A percentile compares a stretch with the other conserved stretches of the same genome.
phyloP scores from a whole-genome alignment of 2,329 filamentous ascomycete species.

The Karstenula rhodostoma region DNA sequence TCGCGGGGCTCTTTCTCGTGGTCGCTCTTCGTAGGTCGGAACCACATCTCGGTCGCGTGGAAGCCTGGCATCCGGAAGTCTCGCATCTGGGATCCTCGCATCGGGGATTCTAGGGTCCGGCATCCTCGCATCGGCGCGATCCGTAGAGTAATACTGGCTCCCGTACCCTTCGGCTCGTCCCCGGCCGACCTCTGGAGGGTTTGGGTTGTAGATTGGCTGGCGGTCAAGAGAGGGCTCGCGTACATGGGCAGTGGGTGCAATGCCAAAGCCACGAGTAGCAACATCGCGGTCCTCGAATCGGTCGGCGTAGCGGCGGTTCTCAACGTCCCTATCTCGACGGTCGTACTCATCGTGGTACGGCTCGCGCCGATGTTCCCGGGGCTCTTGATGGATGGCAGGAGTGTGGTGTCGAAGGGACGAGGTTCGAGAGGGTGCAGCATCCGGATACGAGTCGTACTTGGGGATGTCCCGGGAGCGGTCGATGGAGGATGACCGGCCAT shows the following conservation, averaged over 20 bases:
- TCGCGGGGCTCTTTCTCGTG: conserved; percentile 32
- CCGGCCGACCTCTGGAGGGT: conserved; percentile 27
- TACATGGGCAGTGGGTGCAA: conserved; percentile 37
- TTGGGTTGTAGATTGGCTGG: conserved; percentile 34
- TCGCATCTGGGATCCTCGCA: conserved; percentile 40
- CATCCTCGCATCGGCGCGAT: conserved; percentile 30
- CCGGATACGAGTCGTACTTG: conserved; percentile 51
- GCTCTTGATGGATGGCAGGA: conserved; percentile 59
- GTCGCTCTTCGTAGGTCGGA: conserved; percentile 41
- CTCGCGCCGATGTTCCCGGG: conserved; percentile 52
- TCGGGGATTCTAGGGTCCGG: not conserved
- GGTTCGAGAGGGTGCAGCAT: conserved; percentile 36
- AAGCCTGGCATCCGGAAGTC: conserved; percentile 17
- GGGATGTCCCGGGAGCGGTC: conserved; percentile 43
- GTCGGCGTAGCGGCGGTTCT: conserved; percentile 47
- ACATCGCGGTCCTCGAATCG: conserved; percentile 55
- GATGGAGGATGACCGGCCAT: conserved; percentile 41
- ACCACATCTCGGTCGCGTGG: conserved; percentile 34
- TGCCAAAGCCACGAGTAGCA: conserved; percentile 58
- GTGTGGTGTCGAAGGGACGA: conserved; percentile 53
- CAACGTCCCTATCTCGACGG: conserved; percentile 52
- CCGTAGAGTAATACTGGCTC: conserved; percentile 34
- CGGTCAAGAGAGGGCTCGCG: conserved; percentile 53
- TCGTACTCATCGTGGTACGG: conserved; percentile 55
- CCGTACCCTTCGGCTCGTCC: conserved; percentile 30